phyloP scores from a whole-genome alignment of 805 yeast genomes.

The Starmerella davenportii region DNA sequence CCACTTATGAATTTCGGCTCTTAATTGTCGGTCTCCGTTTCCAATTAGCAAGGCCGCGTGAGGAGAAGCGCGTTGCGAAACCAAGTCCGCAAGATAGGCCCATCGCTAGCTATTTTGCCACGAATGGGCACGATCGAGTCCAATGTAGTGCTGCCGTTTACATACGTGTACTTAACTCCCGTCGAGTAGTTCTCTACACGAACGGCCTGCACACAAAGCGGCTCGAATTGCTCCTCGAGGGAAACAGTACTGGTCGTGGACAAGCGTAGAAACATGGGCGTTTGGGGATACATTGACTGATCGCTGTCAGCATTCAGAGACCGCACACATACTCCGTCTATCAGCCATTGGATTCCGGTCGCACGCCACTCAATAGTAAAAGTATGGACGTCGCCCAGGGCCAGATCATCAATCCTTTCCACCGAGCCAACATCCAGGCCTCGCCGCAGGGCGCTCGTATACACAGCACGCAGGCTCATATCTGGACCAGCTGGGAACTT shows the following conservation, averaged over 20 bases:
- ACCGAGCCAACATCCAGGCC: conserved; percentile 28
- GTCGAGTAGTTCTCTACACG: conserved; percentile 41
- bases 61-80: conserved; percentile 21
- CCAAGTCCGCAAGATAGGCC: conserved; percentile 16
- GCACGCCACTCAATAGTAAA: conserved; percentile 76
- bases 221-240: conserved; percentile 31
- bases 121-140: conserved; percentile 25
- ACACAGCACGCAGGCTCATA: too few species aligned
- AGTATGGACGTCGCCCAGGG: conserved; percentile 50
- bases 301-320: conserved; percentile 33
- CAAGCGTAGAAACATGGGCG: conserved; percentile 66
- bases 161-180: conserved; percentile 28
- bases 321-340: conserved; percentile 57
- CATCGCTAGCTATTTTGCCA: conserved; percentile 38
- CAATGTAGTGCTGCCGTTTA: conserved; percentile 27
- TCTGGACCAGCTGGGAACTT: conserved; percentile 26
- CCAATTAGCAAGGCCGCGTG: conserved; percentile 21
- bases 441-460: conserved; percentile 58
- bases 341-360: conserved; percentile 45
- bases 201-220: conserved; percentile 34
- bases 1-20: too few species aligned
- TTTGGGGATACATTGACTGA: conserved; percentile 61
- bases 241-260: conserved; percentile 35
- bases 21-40: too few species aligned
- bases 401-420: neutral